These are phyloP conservation scores for Hyphopichia burtonii DNA, from an alignment of 1,139 yeast species.

Conservation along the genomic window DNA sequence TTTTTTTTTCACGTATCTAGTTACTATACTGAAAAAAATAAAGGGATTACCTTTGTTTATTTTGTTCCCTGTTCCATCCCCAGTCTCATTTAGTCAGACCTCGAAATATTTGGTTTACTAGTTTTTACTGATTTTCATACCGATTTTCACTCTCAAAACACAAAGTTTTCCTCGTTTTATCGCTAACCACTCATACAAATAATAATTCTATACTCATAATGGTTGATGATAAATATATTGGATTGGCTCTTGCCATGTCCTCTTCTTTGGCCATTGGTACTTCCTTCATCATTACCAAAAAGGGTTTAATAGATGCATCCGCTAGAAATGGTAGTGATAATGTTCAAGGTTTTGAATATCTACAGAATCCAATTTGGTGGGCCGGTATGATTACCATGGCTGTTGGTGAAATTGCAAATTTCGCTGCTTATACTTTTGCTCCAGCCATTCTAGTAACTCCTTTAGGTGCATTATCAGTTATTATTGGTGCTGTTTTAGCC, in stretches of 20 bases:
- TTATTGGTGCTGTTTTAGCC: slow-evolving; percentile 88
- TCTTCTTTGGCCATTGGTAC: slow-evolving; percentile 90
- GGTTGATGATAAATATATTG: slow-evolving; percentile 83
- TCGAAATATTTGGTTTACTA: no score
- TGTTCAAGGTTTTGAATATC: slow-evolving; percentile 72
- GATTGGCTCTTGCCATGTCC: slow-evolving; percentile 83
- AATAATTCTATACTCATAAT: slow-evolving; percentile 13
- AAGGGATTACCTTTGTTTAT: no score
- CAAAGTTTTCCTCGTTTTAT: no score
- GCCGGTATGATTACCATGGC: slow-evolving; percentile 93
- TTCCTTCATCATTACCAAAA: slow-evolving; percentile 84
- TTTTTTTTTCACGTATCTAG: no score
- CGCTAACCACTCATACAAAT: no score
- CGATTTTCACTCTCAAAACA: no score
- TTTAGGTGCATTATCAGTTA: slow-evolving; percentile 84
- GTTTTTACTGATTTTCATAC: no score
- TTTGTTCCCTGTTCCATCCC: no score
- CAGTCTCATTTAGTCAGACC: no score
- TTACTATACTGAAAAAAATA: no score
- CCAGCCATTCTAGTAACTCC: slow-evolving; percentile 94
- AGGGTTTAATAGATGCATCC: slow-evolving; percentile 76
- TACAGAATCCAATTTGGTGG: slow-evolving; percentile 92
- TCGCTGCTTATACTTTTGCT: slow-evolving; percentile 94
- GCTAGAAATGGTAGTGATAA: slow-evolving; percentile 57
- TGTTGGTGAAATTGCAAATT: slow-evolving; percentile 86